phyloP scores from a whole-genome alignment of 2,329 filamentous ascomycete species.

The Metarhizium brunneum region DNA sequence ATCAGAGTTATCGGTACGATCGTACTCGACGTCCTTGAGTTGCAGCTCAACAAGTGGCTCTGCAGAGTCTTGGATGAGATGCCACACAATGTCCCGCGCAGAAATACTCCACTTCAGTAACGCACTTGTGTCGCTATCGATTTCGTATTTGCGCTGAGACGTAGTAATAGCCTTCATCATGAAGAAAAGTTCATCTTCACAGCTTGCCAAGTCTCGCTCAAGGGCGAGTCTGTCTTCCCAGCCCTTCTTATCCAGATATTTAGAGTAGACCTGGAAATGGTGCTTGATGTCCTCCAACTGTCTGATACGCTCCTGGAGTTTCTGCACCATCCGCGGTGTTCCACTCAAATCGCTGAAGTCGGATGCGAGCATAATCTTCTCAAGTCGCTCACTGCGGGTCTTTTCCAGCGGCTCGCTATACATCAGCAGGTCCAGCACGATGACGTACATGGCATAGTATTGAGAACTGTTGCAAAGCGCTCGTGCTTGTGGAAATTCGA shows the following conservation, averaged over 20 bases:
- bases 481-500: slow-evolving; percentile 88
- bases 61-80: slow-evolving; percentile 78
- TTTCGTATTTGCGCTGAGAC: slow-evolving; percentile 78
- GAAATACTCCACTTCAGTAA: slow-evolving; percentile 86
- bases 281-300: slow-evolving; percentile 94
- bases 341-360: slow-evolving; percentile 96
- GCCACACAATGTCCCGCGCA: slow-evolving; percentile 95
- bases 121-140: slow-evolving; percentile 61
- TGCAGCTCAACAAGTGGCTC: slow-evolving; percentile 90
- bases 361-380: slow-evolving; percentile 98
- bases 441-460: slow-evolving; percentile 97
- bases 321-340: slow-evolving; percentile 85
- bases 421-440: slow-evolving; percentile 88
- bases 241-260: slow-evolving; percentile 75
- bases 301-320: slow-evolving; percentile 82
- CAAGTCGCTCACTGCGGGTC: slow-evolving; percentile 86
- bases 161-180: slow-evolving; percentile 99
- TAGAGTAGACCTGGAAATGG: slow-evolving; percentile 88
- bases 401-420: slow-evolving; percentile 97
- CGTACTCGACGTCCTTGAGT: slow-evolving; percentile 81
- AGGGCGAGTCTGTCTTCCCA: slow-evolving; percentile 88
- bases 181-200: slow-evolving; percentile 97
- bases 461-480: slow-evolving; percentile 96
- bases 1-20: slow-evolving; percentile 93
- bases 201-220: slow-evolving; percentile 78